phyloP scores from a whole-genome alignment of 1,284 basidiomycete genomes.

The Puccinia hordei region DNA sequence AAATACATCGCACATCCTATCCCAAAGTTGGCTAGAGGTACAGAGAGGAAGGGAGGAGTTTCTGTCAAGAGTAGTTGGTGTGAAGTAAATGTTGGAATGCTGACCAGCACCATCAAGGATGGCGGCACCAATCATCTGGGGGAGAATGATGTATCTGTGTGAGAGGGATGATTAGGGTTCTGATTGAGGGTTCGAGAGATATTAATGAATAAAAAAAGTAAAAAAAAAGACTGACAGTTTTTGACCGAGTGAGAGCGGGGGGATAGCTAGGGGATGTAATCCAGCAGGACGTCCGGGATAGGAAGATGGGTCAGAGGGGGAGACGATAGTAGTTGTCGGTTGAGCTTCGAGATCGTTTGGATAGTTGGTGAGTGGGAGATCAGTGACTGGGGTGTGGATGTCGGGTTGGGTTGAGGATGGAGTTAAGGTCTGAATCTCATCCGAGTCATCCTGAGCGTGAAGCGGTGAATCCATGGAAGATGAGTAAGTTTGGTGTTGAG shows the following conservation, averaged over 20 bases:
- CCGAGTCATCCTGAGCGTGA: too few species aligned
- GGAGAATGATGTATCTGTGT: constrained; percentile 45
- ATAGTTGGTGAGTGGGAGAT: neutral
- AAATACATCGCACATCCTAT: constrained; percentile 53
- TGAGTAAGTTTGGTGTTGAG: too few species aligned
- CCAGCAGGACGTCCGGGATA: constrained; percentile 44
- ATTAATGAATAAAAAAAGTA: too few species aligned
- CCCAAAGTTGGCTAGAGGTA: constrained; percentile 54
- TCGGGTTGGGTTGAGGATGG: neutral
- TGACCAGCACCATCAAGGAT: constrained; percentile 52
- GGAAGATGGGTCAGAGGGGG: constrained; percentile 7
- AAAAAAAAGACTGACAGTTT: constrained; percentile 39
- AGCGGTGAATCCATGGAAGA: too few species aligned
- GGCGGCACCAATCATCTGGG: constrained; percentile 51
- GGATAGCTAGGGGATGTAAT: constrained; percentile 41
- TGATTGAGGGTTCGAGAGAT: neutral
- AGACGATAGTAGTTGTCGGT: neutral
- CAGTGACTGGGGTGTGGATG: neutral
- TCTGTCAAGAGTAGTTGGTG: neutral
- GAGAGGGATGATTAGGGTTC: neutral
- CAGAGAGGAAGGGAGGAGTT: neutral
- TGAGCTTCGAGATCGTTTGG: neutral
- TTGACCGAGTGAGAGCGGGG: constrained; percentile 22
- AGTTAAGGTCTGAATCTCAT: too few species aligned
- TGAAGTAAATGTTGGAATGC: neutral